Conservation (phyloP, 371 early-diverging fungal genomes). For the Mortierella polycephala region DNA sequence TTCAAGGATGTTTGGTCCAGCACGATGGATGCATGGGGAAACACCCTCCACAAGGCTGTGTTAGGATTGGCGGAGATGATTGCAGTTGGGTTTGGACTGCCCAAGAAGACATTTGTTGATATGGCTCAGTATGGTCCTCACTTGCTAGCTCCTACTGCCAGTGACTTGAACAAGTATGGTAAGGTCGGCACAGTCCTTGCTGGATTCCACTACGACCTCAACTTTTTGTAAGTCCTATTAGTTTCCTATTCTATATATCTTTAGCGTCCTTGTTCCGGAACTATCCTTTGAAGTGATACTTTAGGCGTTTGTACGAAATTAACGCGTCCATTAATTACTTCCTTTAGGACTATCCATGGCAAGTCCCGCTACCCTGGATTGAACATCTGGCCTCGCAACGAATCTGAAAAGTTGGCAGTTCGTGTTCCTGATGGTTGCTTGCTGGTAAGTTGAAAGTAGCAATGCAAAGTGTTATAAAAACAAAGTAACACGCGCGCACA, state of each 20-base stretch:
- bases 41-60: constrained; percentile 64
- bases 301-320: no score
- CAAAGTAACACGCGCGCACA: no score
- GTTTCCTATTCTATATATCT: not conserved
- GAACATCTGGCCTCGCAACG: constrained; percentile 73
- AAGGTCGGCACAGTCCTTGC: constrained; percentile 71
- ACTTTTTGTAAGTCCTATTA: constrained; percentile 63
- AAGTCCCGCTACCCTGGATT: constrained; percentile 79
- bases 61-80: constrained; percentile 65
- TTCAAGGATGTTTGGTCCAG: constrained; percentile 60
- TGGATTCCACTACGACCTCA: constrained; percentile 73
- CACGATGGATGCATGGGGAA: constrained; percentile 74
- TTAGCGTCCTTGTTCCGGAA: not conserved
- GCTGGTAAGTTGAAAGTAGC: constrained; percentile 47
- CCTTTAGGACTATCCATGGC: constrained; percentile 70
- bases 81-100: constrained; percentile 70
- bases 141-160: constrained; percentile 76
- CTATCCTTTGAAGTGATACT: not conserved
- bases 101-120: constrained; percentile 59
- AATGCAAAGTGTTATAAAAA: no score
- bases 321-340: not conserved
- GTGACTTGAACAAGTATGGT: constrained; percentile 69
- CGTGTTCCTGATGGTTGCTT: constrained; percentile 73
- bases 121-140: constrained; percentile 71
- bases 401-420: constrained; percentile 66